Base-by-base conservation (phyloP, 768 basidiomycete species). In the Infundibulicybe gibba region DNA sequence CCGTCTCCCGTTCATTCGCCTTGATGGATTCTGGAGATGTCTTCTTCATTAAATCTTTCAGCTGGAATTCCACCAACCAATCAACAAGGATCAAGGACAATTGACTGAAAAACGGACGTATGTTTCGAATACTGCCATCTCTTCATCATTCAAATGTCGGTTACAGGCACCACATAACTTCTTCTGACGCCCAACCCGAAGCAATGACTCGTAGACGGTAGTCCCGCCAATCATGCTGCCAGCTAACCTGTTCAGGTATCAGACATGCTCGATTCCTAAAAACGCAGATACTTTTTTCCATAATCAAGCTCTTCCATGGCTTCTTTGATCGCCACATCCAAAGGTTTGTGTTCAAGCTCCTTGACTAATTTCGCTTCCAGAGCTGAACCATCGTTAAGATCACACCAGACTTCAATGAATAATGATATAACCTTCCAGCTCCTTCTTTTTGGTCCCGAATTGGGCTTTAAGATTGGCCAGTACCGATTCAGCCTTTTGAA, bases 151-250 rank as follows among this genome's bases (percentile, higher is more conserved):
- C 58, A 97, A 66, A 33, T 70, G 71, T 1, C 94, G 79, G 54
- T 83, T 81, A 60, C 95, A 98, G 6, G 82, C 83, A 10, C 78
- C 70, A 57, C 95, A 99, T 0, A 72, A 63, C 57, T 86, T 83
- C 51, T 84, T 78, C 42, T 72, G 67, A 58, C 78, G 79, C 31
- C 87, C 90, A 1, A 65, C 61, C 13, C 69, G 65, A 34, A 91
- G 70, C 25, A 90, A 54, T 1, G 61, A 60, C 47, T 81, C 69
- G 47, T 80, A 94, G 32, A 76, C 70, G 17, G 62, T 44, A 32
- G 63, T 66, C 2, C 63, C 62, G 11, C 67, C 68, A 25, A 58
- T 54, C 21, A 60, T 50, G 32, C 48, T 59, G 10, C 62, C 64
- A 39, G 60, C 55, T 41, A 57, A 16, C 21, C 70, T 71, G 37